Evolutionary conservation across 1,284 basidiomycete species (phyloP).

Genomic region (Rhizoctonia solani): DNA sequence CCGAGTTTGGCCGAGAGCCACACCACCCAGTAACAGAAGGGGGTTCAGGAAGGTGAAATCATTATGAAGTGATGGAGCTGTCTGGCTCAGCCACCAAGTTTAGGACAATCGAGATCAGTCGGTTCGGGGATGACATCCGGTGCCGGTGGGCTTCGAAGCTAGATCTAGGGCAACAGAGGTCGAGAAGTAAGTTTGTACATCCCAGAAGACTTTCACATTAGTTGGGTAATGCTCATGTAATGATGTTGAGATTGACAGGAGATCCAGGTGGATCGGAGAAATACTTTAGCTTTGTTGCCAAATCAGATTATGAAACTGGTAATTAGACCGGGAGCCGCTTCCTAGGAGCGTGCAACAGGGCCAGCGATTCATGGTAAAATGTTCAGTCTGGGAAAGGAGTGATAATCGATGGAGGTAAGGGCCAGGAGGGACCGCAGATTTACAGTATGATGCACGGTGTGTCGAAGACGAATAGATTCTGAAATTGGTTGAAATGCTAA

Average conservation of each 20-base stretch:
- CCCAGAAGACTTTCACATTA: neutral
- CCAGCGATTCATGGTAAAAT: no score
- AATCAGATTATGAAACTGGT: no score
- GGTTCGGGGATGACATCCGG: slow-evolving; percentile 14
- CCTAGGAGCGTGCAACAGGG: no score
- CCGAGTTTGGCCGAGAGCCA: no score
- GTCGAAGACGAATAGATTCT: no score
- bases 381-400: no score
- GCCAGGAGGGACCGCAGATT: neutral
- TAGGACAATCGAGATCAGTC: neutral
- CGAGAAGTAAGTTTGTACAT: neutral
- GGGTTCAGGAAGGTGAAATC: no score
- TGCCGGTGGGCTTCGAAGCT: neutral
- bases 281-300: slow-evolving; percentile 5
- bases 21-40: no score
- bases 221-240: neutral
- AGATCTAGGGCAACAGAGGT: slow-evolving; percentile 14
- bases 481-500: neutral
- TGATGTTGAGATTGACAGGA: slow-evolving; percentile 16
- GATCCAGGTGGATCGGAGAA: slow-evolving; percentile 31
- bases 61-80: no score
- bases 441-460: no score
- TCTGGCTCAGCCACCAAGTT: no score
- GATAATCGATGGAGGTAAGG: neutral
- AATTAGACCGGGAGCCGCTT: no score